Evolutionary conservation across 805 yeast genomes (phyloP).

Genomic region (Myxozyma vanderwaltii): DNA sequence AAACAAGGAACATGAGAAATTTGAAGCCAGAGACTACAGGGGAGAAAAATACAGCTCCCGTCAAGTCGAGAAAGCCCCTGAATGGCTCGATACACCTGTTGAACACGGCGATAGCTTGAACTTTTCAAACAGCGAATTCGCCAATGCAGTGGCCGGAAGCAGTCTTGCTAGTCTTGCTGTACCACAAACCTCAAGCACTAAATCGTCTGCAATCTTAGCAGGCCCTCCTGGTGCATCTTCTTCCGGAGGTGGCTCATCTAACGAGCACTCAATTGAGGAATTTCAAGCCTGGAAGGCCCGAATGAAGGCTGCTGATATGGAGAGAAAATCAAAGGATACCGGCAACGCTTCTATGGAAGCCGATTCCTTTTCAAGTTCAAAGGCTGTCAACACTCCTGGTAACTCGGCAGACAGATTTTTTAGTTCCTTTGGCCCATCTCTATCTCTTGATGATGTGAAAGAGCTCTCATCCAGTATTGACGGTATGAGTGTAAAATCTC

Average conservation of each 20-base stretch:
- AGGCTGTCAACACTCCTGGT: background rate
- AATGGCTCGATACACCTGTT: constrained; percentile 24
- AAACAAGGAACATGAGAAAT: constrained; percentile 11
- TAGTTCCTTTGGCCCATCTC: constrained; percentile 15
- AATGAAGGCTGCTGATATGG: constrained; percentile 36
- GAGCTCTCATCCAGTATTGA: constrained; percentile 16
- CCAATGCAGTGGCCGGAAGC: constrained; percentile 17
- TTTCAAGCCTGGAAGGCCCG: constrained; percentile 42
- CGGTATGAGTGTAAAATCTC: background rate
- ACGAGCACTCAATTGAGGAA: constrained; percentile 37
- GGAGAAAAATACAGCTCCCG: constrained; percentile 1
- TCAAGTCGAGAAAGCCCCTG: constrained; percentile 18
- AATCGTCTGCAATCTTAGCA: background rate
- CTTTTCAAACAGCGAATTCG: constrained; percentile 22
- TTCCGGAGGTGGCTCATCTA: constrained; percentile 4
- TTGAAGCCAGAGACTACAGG: constrained; percentile 1
- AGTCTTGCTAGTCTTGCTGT: constrained; percentile 15
- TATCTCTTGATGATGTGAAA: constrained; percentile 21
- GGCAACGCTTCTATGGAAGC: background rate
- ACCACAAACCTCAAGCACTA: background rate
- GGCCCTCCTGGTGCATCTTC: background rate
- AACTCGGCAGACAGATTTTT: constrained; percentile 15
- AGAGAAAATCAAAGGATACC: constrained; percentile 14
- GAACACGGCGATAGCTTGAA: constrained; percentile 15
- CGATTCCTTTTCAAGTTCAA: background rate